Conservation (phyloP, 352 stramenopile genomes). For the Bremia lactucae region DNA sequence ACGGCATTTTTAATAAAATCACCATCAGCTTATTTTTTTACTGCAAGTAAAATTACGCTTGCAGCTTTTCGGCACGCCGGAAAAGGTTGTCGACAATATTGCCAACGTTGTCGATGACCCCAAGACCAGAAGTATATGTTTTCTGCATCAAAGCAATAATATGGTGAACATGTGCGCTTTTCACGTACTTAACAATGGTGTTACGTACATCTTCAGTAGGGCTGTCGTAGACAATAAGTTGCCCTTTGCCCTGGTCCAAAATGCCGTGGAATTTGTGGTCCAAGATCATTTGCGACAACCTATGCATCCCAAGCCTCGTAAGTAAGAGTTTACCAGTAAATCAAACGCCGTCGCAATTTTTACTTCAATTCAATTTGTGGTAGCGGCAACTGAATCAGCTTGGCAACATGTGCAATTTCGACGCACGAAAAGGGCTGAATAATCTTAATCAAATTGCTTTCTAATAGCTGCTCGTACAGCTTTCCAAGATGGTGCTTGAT, state of each 20-base stretch:
- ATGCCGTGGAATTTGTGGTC: conserved; percentile 98
- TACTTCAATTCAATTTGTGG: conserved; percentile 80
- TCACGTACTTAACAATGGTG: not conserved
- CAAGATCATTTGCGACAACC: conserved; percentile 99
- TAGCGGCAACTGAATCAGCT: conserved; percentile 94
- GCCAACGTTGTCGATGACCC: conserved; percentile 95
- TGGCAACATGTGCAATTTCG: conserved; percentile 94
- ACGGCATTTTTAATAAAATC: no score
- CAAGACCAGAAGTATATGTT: conserved; percentile 88
- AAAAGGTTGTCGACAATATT: conserved; percentile 95
- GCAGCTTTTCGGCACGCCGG: conserved; percentile 73
- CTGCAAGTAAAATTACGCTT: conserved; percentile 36
- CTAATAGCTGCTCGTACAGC: conserved; percentile 96
- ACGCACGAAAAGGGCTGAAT: conserved; percentile 97
- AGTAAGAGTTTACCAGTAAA: not conserved
- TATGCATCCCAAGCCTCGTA: conserved; percentile 37
- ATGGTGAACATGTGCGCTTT: not conserved
- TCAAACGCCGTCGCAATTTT: conserved; percentile 1
- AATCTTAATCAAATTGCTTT: conserved; percentile 98
- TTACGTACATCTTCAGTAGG: conserved; percentile 83
- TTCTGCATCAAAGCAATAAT: conserved; percentile 31
- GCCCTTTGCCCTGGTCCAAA: conserved; percentile 97
- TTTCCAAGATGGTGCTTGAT: conserved; percentile 93
- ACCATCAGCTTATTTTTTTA: no score
- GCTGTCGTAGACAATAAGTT: conserved; percentile 98